Base-by-base conservation (phyloP, 2,329 filamentous ascomycete genomes). In the Colletotrichum scovillei region DNA sequence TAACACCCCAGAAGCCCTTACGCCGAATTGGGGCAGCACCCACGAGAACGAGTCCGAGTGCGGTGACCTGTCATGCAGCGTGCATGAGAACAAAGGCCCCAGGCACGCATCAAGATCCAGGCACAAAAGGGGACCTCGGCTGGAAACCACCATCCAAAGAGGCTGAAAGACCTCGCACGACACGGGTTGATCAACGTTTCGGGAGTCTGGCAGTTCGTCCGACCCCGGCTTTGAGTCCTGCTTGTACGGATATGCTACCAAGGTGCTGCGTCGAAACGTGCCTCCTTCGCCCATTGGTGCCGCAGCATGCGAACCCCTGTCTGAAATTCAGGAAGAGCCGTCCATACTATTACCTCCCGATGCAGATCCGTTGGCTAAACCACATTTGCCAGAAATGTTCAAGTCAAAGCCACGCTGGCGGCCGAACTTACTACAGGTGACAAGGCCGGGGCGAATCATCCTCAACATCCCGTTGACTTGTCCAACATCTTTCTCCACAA, bases 11-110 rank as follows among this genome's bases (percentile, higher is more conserved):
- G 52, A 63, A 63, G 38, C 52, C 63, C 46, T 9, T 58, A 11
- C 26, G 2, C 67, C 60, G 11, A 19, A 60, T 70, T 63, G 55
- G 55, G 67, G 59, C 19, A 55, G 32, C 55, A 58, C 35, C 53
- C 55, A 69, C 67, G 70, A 73, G 60, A 73, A 73, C 67, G 70
- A 73, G 70, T 73, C 67, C 67, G 70, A 73, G 67, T 73, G 55
- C 67, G 70, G 53, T 8, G 59, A 19, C 19, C 19, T 9, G 14
- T 19, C 38, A 42, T 42, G 38, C 16, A 42, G 38, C 7, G 28
- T 56, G 60, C 66, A 28, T 57, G n/a, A 42, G 16, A 32, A 19
- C 30, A 66, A 57, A 59, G 30, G 42, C 22, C 24, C 30, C 24
- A 11, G 42, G 26, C 60, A 14, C 26, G 52, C 55, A 38, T 24